Conservation (phyloP, 148 eudicot species). For the Salicornia ramosissima region DNA sequence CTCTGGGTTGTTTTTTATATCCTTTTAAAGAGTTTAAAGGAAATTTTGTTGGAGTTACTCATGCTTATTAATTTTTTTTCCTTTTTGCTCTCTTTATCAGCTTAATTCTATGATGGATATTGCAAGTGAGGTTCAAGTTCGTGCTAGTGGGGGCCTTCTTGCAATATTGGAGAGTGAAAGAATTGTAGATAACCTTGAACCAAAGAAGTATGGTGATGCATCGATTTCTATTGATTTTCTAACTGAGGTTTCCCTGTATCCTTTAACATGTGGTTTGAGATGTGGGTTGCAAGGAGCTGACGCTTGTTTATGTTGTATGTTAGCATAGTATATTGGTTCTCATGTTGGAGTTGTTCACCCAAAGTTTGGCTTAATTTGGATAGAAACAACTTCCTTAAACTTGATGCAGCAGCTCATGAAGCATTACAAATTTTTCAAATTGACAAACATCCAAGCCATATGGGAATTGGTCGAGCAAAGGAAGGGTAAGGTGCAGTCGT, state of each 20-base stretch:
- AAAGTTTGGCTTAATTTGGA: slow-evolving; percentile 34
- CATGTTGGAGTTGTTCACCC: slow-evolving; percentile 7
- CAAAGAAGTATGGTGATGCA: slow-evolving; percentile 61
- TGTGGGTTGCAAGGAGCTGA: slow-evolving; percentile 1
- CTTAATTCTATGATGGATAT: slow-evolving; percentile 94
- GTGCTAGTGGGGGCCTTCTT: slow-evolving; percentile 96
- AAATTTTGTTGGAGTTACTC: background rate
- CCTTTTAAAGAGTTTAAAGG: background rate
- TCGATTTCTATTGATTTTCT: slow-evolving; percentile 77
- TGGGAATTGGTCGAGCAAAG: slow-evolving; percentile 98
- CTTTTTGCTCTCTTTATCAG: slow-evolving; percentile 34
- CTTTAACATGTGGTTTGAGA: slow-evolving; percentile 23
- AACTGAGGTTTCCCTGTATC: slow-evolving; percentile 85
- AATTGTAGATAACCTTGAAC: slow-evolving; percentile 75
- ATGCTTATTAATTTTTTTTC: slow-evolving; percentile 5
- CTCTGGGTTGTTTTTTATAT: background rate
- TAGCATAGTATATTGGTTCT: background rate
- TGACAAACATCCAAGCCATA: slow-evolving; percentile 99
- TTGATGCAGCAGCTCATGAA: slow-evolving; percentile 89
- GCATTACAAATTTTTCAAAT: slow-evolving; percentile 90
- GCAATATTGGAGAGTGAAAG: slow-evolving; percentile 94
- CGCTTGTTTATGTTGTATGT: slow-evolving; percentile 2
- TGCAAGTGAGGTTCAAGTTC: slow-evolving; percentile 91
- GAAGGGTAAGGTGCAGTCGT: slow-evolving; percentile 68
- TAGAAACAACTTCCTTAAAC: slow-evolving; percentile 88